A percentile compares a stretch with the other conserved stretches of the same genome.
Evolutionary conservation across 2,329 filamentous ascomycete species (phyloP).

Genomic region (Canariomyces notabilis): DNA sequence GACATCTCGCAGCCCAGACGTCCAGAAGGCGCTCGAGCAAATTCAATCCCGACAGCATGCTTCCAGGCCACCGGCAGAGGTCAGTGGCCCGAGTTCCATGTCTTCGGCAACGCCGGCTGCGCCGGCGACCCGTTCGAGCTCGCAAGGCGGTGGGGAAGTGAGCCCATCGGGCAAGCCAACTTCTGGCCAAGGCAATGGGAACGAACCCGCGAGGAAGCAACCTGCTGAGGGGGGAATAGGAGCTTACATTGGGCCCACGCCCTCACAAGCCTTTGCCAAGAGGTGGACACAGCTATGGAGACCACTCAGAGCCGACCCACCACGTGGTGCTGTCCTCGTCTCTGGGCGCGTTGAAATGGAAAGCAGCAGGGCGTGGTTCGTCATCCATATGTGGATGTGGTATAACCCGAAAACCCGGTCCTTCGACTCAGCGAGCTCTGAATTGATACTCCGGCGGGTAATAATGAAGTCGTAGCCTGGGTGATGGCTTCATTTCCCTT

Average conservation of each 20-base stretch:
- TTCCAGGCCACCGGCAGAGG: conserved; percentile 21
- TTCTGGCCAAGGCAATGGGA: neutral
- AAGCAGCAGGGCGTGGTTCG: conserved; percentile 41
- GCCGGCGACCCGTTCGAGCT: neutral
- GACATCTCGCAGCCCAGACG: conserved; percentile 27
- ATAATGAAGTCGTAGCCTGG: no score
- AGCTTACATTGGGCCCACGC: conserved; percentile 30
- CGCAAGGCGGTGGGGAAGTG: conserved; percentile 10
- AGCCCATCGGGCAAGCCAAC: conserved; percentile 14
- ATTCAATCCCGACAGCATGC: conserved; percentile 24
- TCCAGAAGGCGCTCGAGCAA: conserved; percentile 30
- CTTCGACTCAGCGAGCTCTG: conserved; percentile 31
- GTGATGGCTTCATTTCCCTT: no score
- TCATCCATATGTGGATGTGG: conserved; percentile 48
- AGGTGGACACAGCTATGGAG: conserved; percentile 44
- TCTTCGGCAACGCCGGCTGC: conserved; percentile 5
- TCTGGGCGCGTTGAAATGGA: conserved; percentile 52
- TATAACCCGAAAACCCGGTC: conserved; percentile 52
- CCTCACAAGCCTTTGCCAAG: conserved; percentile 32
- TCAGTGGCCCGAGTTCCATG: conserved; percentile 19
- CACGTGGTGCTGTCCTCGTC: conserved; percentile 47
- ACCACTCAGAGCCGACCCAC: conserved; percentile 38
- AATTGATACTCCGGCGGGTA: no score
- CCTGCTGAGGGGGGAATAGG: conserved; percentile 17
- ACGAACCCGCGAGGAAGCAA: conserved; percentile 18